Percentiles rank a stretch among this genome's conserved stretches.
Conservation (phyloP, 352 stramenopile species). For the Phytopythium litorale region DNA sequence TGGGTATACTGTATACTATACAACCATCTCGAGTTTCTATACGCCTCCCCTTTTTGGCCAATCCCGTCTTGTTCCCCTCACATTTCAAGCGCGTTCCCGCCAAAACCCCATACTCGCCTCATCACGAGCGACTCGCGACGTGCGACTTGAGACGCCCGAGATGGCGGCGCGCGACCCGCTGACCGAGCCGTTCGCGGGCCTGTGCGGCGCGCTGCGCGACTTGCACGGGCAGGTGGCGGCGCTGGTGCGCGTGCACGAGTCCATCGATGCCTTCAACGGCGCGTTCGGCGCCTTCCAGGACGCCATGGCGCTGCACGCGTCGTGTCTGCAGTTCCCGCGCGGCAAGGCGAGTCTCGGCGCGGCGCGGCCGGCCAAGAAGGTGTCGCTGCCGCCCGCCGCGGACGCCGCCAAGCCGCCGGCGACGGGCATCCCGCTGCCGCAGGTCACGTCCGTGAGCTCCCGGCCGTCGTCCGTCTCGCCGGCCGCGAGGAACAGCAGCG, state of each 20-base stretch:
- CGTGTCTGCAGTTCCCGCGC: conserved; percentile 61
- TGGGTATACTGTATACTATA: too few species aligned
- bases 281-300: conserved; percentile 74
- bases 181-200: conserved; percentile 42
- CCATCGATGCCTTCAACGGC: conserved; percentile 72
- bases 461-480: conserved; percentile 4
- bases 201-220: conserved; percentile 59
- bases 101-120: not conserved
- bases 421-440: conserved; percentile 38
- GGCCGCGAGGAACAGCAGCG: conserved; percentile 7
- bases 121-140: not conserved
- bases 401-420: conserved; percentile 10
- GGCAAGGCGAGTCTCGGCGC: conserved; percentile 6
- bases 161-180: conserved; percentile 29
- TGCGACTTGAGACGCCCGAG: not conserved
- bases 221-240: conserved; percentile 64
- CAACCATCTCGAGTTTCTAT: too few species aligned
- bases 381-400: conserved; percentile 17
- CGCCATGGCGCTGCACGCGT: conserved; percentile 73
- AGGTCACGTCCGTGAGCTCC: conserved; percentile 1
- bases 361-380: conserved; percentile 1
- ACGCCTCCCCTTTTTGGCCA: too few species aligned
- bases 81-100: not conserved
- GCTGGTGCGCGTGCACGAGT: conserved; percentile 62
- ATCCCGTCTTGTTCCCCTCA: too few species aligned